Percentiles rank a stretch among this genome's conserved stretches.
Evolutionary conservation across 371 early-diverging fungal species (phyloP).

Genomic region (Mucor indicus): DNA sequence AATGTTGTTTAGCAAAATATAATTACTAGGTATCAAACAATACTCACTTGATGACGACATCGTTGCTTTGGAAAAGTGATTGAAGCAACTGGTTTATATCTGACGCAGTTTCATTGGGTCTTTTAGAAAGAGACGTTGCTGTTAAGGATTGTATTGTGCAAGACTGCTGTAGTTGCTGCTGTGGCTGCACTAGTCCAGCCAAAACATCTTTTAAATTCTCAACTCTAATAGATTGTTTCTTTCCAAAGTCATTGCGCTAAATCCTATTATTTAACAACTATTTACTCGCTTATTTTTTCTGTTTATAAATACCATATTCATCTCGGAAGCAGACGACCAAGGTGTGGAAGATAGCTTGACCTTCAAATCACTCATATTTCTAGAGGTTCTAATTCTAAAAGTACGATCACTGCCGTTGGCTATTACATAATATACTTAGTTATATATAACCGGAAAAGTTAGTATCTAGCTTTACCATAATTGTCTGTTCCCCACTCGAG

Average conservation of each 20-base stretch:
- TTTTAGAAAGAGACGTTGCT: slow-evolving; percentile 20
- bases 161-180: neutral
- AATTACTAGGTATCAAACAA: no score
- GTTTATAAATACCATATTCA: slow-evolving; percentile 23
- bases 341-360: slow-evolving; percentile 43
- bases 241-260: slow-evolving; percentile 21
- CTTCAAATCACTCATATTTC: slow-evolving; percentile 43
- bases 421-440: no score
- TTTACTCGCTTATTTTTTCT: no score
- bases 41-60: no score
- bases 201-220: slow-evolving; percentile 49
- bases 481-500: slow-evolving; percentile 37
- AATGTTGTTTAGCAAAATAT: no score
- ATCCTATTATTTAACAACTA: no score
- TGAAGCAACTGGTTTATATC: slow-evolving; percentile 41
- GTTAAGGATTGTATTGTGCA: no score
- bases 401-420: slow-evolving; percentile 37
- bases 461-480: slow-evolving; percentile 17
- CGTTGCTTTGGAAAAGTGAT: slow-evolving; percentile 25
- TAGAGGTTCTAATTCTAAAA: slow-evolving; percentile 44
- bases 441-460: no score
- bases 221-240: slow-evolving; percentile 37
- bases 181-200: slow-evolving; percentile 6
- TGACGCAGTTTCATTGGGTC: slow-evolving; percentile 21
- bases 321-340: slow-evolving; percentile 37